These are phyloP conservation scores for Exophiala dermatitidis DNA, from an alignment of 2,329 filamentous ascomycete species.

Conservation along the genomic window DNA sequence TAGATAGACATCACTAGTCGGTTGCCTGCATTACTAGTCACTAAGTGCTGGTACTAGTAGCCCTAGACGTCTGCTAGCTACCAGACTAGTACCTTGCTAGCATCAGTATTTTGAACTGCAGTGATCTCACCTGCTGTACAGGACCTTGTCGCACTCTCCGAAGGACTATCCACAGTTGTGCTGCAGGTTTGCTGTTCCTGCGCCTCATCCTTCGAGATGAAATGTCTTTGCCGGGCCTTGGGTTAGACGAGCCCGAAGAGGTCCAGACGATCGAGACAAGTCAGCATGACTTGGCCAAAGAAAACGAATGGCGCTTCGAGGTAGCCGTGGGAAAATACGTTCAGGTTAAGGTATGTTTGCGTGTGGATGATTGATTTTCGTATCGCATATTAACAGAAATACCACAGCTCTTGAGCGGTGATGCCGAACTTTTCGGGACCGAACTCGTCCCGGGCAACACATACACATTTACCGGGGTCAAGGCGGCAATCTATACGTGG, in stretches of 20 bases:
- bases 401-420: conserved; percentile 62
- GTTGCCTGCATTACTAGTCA: no score
- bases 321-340: conserved; percentile 51
- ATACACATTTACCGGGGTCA: conserved; percentile 74
- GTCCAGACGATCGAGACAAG: conserved; percentile 34
- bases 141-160: background rate
- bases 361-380: background rate
- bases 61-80: no score
- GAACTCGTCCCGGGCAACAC: conserved; percentile 75
- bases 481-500: conserved; percentile 87
- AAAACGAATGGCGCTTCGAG: conserved; percentile 73
- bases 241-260: conserved; percentile 57
- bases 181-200: background rate
- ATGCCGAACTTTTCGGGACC: conserved; percentile 88
- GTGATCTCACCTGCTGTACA: background rate
- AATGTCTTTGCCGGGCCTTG: conserved; percentile 70
- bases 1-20: no score
- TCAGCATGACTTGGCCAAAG: conserved; percentile 52
- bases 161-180: background rate
- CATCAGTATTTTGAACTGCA: background rate
- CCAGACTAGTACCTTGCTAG: no score
- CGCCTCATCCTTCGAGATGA: conserved; percentile 5
- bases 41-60: no score
- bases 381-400: background rate
- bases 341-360: conserved; percentile 44